phyloP scores from a whole-genome alignment of 352 stramenopile species.

The Phytophthora hibernalis region DNA sequence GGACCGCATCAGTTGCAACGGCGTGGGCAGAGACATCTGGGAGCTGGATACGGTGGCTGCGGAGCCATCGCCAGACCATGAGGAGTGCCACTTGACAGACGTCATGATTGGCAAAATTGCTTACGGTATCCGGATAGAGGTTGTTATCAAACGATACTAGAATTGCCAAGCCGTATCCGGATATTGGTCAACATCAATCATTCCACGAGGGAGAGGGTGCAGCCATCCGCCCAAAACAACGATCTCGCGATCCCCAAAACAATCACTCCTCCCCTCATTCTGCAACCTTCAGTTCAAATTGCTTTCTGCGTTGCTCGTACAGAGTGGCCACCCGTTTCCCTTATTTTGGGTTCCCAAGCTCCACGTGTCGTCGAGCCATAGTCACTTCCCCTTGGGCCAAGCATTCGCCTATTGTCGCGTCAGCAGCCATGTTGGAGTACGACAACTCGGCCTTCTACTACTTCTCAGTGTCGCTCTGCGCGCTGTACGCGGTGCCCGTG shows the following conservation, averaged over 20 bases:
- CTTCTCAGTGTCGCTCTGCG: conserved; percentile 97
- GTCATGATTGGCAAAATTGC: conserved; percentile 27
- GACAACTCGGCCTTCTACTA: conserved; percentile 99
- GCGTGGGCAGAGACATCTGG: conserved; percentile 25
- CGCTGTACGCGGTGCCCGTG: conserved; percentile 96
- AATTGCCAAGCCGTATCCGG: too few relatives aligned
- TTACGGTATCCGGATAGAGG: too few relatives aligned
- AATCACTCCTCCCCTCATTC: background rate
- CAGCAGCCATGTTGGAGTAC: conserved; percentile 97
- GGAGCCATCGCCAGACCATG: conserved; percentile 16
- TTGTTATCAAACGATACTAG: too few relatives aligned
- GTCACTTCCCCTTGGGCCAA: background rate
- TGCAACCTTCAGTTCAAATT: background rate
- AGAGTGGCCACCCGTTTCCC: background rate
- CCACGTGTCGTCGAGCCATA: conserved; percentile 46
- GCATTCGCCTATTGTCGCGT: conserved; percentile 29
- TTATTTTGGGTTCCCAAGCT: conserved; percentile 22
- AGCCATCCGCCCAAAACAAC: background rate
- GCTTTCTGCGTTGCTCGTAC: background rate
- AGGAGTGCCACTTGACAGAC: conserved; percentile 33
- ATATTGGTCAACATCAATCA: background rate
- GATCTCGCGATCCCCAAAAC: conserved; percentile 2
- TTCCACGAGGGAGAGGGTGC: too few relatives aligned
- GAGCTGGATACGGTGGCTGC: too few relatives aligned
- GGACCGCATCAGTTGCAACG: conserved; percentile 32